phyloP scores from a whole-genome alignment of 1,284 basidiomycete species.

The Fistulina hepatica region DNA sequence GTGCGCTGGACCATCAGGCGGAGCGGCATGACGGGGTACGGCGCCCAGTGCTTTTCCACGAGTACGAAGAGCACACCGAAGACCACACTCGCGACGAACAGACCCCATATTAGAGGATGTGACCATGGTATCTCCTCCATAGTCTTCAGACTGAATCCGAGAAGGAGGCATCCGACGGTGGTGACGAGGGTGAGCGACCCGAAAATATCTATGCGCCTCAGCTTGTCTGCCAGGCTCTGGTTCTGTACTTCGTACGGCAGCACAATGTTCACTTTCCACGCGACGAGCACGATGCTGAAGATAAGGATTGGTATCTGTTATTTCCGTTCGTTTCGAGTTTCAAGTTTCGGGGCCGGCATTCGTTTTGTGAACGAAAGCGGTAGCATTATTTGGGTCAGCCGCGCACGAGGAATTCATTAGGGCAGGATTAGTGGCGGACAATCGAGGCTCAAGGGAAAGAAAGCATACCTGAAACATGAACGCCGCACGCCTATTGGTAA shows the following conservation, averaged over 20 bases:
- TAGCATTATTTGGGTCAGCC: no score
- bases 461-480: conserved; percentile 54
- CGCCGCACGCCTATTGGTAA: conserved; percentile 43
- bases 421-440: no score
- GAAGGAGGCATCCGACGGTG: conserved; percentile 62
- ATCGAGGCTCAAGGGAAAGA: conserved; percentile 9
- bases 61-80: conserved; percentile 52
- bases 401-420: conserved; percentile 7
- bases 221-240: conserved; percentile 48
- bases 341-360: no score
- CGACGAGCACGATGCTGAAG: conserved; percentile 58
- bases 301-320: conserved; percentile 62
- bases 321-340: conserved; percentile 7
- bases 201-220: conserved; percentile 72
- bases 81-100: conserved; percentile 47
- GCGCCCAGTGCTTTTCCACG: conserved; percentile 64
- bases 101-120: conserved; percentile 54
- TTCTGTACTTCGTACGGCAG: conserved; percentile 49
- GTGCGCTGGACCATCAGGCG: conserved; percentile 65
- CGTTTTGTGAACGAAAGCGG: no score
- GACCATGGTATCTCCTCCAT: conserved; percentile 75
- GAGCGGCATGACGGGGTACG: conserved; percentile 80
- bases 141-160: conserved; percentile 72
- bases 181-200: conserved; percentile 72
- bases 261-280: conserved; percentile 62